Evolutionary conservation across 345 rosid species (phyloP).

Genomic region (Sonneratia alba): DNA sequence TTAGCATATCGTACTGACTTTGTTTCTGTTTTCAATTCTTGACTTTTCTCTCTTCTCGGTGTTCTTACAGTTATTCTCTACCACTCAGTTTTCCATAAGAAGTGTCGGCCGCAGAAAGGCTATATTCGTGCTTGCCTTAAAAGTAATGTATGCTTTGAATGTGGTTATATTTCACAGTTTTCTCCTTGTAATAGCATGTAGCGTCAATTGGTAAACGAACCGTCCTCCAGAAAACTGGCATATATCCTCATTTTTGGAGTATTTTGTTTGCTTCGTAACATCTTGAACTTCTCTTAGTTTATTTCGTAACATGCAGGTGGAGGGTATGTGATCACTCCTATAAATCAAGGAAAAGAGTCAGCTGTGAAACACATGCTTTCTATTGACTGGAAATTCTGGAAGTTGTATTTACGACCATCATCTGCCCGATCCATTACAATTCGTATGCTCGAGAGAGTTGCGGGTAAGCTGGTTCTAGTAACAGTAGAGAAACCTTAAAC

Average conservation of each 20-base stretch:
- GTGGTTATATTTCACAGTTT: not conserved
- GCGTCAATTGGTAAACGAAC: not conserved
- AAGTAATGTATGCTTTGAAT: slow-evolving; percentile 51
- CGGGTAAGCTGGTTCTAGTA: slow-evolving; percentile 26
- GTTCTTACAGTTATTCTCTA: slow-evolving; percentile 60
- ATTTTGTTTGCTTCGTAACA: not conserved
- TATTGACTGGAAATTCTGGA: slow-evolving; percentile 87
- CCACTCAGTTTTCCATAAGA: slow-evolving; percentile 82
- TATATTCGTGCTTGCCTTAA: slow-evolving; percentile 84
- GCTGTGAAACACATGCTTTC: slow-evolving; percentile 90
- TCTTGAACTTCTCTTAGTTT: not conserved
- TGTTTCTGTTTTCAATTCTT: not conserved
- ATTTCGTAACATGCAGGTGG: slow-evolving; percentile 47
- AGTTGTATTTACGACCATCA: slow-evolving; percentile 46
- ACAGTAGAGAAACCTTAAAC: not conserved
- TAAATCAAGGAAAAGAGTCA: slow-evolving; percentile 57
- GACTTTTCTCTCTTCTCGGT: slow-evolving; percentile 7
- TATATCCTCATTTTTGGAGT: no score
- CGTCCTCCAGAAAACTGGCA: no score
- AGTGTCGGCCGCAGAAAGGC: slow-evolving; percentile 55
- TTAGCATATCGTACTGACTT: not conserved
- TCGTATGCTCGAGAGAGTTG: slow-evolving; percentile 73
- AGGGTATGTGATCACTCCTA: slow-evolving; percentile 79
- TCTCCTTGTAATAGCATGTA: not conserved
- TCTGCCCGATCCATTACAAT: slow-evolving; percentile 62